phyloP scores from a whole-genome alignment of 2,329 filamentous ascomycete genomes.

The Pseudocercospora musae region DNA sequence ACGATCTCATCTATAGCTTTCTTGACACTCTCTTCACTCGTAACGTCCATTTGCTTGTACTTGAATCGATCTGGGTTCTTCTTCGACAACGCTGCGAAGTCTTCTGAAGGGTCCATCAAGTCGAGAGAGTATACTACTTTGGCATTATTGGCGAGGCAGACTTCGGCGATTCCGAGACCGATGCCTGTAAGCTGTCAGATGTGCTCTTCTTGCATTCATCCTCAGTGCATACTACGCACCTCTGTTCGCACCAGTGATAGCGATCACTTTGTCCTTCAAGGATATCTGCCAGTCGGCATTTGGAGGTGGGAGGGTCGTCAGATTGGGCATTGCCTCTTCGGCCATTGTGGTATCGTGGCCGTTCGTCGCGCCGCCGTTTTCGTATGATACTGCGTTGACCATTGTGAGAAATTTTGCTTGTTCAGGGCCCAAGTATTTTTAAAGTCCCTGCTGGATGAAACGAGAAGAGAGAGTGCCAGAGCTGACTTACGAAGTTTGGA shows the following conservation, averaged over 20 bases:
- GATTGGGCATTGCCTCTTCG: slow-evolving; percentile 31
- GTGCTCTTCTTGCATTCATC: not conserved
- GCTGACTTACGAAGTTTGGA: not conserved
- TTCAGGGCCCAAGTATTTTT: not conserved
- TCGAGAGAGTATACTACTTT: slow-evolving; percentile 32
- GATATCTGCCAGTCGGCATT: slow-evolving; percentile 47
- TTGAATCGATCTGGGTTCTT: slow-evolving; percentile 29
- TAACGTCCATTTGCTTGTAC: slow-evolving; percentile 33
- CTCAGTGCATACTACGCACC: not conserved
- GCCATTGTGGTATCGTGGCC: slow-evolving; percentile 16
- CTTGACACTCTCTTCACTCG: slow-evolving; percentile 27
- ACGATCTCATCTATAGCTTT: slow-evolving; percentile 30
- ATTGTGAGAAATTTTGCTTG: slow-evolving; percentile 18
- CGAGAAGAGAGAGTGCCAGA: not conserved
- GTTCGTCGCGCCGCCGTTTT: slow-evolving; percentile 22
- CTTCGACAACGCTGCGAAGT: slow-evolving; percentile 29
- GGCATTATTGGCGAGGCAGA: slow-evolving; percentile 32
- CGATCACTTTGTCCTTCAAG: slow-evolving; percentile 43
- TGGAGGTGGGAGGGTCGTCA: slow-evolving; percentile 43
- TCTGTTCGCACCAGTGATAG: slow-evolving; percentile 37
- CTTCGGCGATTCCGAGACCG: slow-evolving; percentile 33
- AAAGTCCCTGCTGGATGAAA: not conserved
- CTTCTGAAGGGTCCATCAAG: slow-evolving; percentile 31
- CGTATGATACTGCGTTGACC: slow-evolving; percentile 26
- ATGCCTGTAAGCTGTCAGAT: slow-evolving; percentile 20